These are phyloP conservation scores for Gossypium stocksii DNA, from an alignment of 345 rosid genomes.

Conservation along the genomic window DNA sequence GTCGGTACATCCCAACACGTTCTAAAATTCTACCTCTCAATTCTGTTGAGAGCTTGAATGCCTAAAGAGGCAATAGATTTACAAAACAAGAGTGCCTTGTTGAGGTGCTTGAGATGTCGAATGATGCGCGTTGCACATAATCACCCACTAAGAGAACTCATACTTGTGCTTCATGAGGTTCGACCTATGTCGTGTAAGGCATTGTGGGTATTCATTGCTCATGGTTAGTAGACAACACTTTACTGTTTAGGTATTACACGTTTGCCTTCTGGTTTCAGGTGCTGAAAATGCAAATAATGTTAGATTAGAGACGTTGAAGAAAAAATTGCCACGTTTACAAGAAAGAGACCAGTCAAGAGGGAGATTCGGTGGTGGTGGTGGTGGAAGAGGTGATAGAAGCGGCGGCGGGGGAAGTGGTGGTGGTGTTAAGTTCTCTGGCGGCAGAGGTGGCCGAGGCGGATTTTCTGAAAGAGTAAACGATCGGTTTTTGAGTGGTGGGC, in stretches of 20 bases:
- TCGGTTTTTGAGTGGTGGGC: constrained; percentile 39
- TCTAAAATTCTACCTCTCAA: no score
- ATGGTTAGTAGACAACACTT: no score
- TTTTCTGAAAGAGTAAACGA: constrained; percentile 33
- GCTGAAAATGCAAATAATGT: constrained; percentile 59
- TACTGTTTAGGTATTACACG: no score
- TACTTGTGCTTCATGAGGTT: no score
- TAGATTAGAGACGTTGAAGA: constrained; percentile 53
- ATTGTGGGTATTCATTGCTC: not conserved
- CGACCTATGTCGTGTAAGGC: no score
- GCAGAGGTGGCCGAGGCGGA: constrained; percentile 39
- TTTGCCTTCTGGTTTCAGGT: constrained; percentile 30
- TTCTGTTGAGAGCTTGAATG: no score
- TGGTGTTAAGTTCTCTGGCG: constrained; percentile 20
- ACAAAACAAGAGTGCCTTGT: no score
- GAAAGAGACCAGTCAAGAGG: constrained; percentile 60
- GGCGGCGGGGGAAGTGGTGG: constrained; percentile 25
- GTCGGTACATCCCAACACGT: no score
- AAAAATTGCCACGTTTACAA: constrained; percentile 69
- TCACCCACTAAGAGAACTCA: no score
- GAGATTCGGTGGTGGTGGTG: constrained; percentile 45
- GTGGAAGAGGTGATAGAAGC: constrained; percentile 12
- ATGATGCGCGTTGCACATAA: no score
- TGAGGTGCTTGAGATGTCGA: no score
- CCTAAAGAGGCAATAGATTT: no score